Base-by-base conservation (phyloP, 2,329 filamentous ascomycete species). In the Nectriaceae sp. region DNA sequence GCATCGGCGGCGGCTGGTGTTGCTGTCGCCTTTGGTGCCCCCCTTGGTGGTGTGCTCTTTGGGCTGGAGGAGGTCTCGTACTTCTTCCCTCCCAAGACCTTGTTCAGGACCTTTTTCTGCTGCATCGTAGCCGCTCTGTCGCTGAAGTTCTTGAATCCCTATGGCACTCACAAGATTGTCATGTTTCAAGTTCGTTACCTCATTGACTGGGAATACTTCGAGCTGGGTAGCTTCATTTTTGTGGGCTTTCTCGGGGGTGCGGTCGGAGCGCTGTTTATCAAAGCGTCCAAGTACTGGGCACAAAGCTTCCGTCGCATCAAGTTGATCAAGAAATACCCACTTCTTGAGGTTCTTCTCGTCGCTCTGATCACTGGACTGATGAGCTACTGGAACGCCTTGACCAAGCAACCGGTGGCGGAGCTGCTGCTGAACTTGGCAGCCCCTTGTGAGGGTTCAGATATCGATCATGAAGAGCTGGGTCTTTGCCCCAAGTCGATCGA, bases 91-190 rank as follows among this genome's bases (percentile, higher is more conserved):
- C 90, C 93, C 5, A 97, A 99, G 73, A 97, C 93, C 0, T 80
- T 99, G 8, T 99, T 99, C 74, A 80, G 94, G 44, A 97, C 94
- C 0, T 99, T 99, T 70, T 97, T 97, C 71, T 97, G 93, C 75
- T 97, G 93, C 70, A 97, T 97, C 60, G 87, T 88, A 24, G 92
- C 94, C 2, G 91, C 94, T 0, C 72, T 99, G 26, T 93, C 92
- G 1, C 76, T 99, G 59, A 97, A 97, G 64, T 97, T 97, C 57
- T 76, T 97, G 31, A 95, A 99, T 61, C 94, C 94, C 0, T 99
- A 97, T 61, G 93, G 93, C 22, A 97, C 92, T 0, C 85, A 89
- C 65, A 97, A 99, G 72, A 96, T 99, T 54, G 94, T 99, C 59
- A 80, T 97, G 63, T 99, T 99, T 67, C 85, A 97, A 67, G 91